Evolutionary conservation across 768 basidiomycete species (phyloP), one percentile per base, ranked within the genome.

Genomic region (Lentinula boryana): DNA sequence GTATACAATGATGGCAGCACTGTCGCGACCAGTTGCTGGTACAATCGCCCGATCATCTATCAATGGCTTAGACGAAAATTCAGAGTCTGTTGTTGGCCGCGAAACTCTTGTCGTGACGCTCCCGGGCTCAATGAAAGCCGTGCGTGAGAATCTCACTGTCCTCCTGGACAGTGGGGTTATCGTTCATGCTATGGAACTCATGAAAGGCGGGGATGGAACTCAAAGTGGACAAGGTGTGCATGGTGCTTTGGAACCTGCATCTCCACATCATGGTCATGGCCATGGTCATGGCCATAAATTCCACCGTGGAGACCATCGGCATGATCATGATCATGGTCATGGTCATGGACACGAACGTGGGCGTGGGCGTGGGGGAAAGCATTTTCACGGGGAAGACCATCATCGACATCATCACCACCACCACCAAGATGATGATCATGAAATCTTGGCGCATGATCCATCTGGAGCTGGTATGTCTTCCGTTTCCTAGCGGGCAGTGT

Each of bases 71-170:
- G 8, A 46, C 5, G 8, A 36, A 31, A 54, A 38, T 0, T 9
- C 31, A 16, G 49, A 51, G 9, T 18, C 16, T 16, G n/a, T 15
- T 23, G 8, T 10, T 23, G 36, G 55, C 62, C 78, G 75, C 27
- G 78, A 78, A 56, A 87, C 85, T 0, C 78, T 96, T 21, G 75
- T 96, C 27, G 78, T 90, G 18, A 93, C 91, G 0, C 84, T 95
- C 9, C 94, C 93, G 0, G 93, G 93, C 2, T 92, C 90, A 66
- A 82, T 87, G 41, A 93, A 91, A 67, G 93, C 91, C 2, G 93
- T 93, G 43, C 85, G 78, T 63, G 93, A 96, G 67, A 91, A 86
- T 67, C 68, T 93, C 60, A 80, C 82, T 1, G 80, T 80, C 0
- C 75, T 94, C 32, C 74, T 95, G 5, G 70, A 73, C 13, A 77